Evolutionary conservation across 768 basidiomycete genomes (phyloP).

Genomic region (Suillus spraguei): DNA sequence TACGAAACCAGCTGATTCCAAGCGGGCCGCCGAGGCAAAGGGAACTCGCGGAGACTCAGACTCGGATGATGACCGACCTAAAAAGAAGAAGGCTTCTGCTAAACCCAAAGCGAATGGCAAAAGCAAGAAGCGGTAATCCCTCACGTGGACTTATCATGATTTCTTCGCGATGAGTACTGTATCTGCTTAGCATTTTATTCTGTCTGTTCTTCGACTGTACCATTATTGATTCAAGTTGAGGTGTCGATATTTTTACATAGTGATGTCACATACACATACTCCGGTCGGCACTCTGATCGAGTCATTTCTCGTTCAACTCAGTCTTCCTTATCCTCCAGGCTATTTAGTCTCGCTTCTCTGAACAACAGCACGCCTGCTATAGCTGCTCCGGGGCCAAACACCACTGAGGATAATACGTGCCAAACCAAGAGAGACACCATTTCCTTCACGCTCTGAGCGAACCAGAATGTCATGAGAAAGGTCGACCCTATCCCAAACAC

Average conservation of each 20-base stretch:
- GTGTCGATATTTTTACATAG: neutral
- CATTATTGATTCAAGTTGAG: slow-evolving; percentile 11
- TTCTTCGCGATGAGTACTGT: slow-evolving; percentile 13
- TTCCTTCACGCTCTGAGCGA: slow-evolving; percentile 37
- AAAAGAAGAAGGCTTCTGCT: slow-evolving; percentile 41
- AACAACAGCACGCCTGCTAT: slow-evolving; percentile 49
- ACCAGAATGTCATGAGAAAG: slow-evolving; percentile 53
- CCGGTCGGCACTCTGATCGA: neutral
- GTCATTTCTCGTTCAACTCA: neutral
- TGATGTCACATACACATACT: neutral
- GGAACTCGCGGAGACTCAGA: slow-evolving; percentile 50
- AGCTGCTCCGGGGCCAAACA: slow-evolving; percentile 55
- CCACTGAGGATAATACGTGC: slow-evolving; percentile 42
- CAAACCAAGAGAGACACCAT: slow-evolving; percentile 41
- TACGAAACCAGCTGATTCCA: slow-evolving; percentile 46
- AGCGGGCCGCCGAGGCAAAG: slow-evolving; percentile 42
- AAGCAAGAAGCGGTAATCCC: slow-evolving; percentile 33
- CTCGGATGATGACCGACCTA: slow-evolving; percentile 50
- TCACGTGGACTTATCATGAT: slow-evolving; percentile 10
- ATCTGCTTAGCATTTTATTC: slow-evolving; percentile 11
- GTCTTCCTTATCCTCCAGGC: slow-evolving; percentile 5
- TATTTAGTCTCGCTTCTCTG: slow-evolving; percentile 43
- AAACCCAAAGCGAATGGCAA: slow-evolving; percentile 46
- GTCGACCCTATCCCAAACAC: slow-evolving; percentile 41
- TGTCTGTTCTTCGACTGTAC: slow-evolving; percentile 13